Evolutionary conservation across 192 early-diverging fungal species (phyloP), one percentile per base, ranked within the genome.

Genomic region (Mortierella alpina): DNA sequence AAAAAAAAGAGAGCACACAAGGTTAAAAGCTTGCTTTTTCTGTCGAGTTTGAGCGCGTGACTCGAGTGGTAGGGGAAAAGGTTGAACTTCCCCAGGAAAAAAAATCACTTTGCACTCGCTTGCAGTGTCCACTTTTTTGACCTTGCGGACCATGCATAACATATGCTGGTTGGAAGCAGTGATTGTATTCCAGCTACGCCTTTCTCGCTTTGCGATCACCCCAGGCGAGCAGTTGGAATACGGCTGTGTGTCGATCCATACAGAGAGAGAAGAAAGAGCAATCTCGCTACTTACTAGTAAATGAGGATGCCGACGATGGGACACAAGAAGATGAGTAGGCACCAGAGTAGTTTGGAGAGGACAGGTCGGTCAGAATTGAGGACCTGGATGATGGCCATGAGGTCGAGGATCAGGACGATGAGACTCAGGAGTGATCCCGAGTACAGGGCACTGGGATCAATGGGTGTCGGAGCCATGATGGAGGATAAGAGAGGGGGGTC

Each of bases 341-440:
- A 74, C 89, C 89, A 91, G 46, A 84, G 76, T 6, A 91, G 41
- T 68, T 91, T 91, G 56, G 71, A 75, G 14, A 64, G 31, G 39
- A 85, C 68, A 45, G 76, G 49, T 18, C 89, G 84, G 44, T 74
- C 82, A 42, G 85, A 87, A 73, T 88, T 86, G 66, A 91, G 59
- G 31, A 87, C 79, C 68, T 89, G 86, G 56, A 89, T 82, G 66
- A 91, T 76, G 45, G 84, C 88, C 63, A 91, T 86, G 66, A 91
- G 71, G 63, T 91, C 87, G 42, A 91, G 73, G 49, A 88, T 86
- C 39, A 91, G 73, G 54, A 80, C n/a, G 59, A 80, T 75, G 9
- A 75, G 55, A 4, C 66, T 44, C 14, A 75, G 50, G 45, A 75
- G 66, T 7, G 73, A 75, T 12, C 66, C 73, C 1, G 73, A 75